A percentile compares a stretch with the other conserved stretches of the same genome.
Evolutionary conservation across 371 early-diverging fungal genomes (phyloP).

Genomic region (Mortierella sp.): DNA sequence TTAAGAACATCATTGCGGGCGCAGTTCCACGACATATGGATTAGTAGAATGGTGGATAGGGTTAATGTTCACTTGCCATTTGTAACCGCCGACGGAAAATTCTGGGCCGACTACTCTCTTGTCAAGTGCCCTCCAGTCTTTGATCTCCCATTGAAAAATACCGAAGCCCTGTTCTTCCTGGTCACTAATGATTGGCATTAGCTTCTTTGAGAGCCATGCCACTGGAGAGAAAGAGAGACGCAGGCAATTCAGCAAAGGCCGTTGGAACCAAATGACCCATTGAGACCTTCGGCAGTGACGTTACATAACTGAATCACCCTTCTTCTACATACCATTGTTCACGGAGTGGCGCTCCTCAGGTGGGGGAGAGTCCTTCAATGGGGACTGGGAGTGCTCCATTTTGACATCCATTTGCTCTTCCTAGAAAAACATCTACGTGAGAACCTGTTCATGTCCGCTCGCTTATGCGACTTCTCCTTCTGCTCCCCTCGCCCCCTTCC

Average conservation of each 20-base stretch:
- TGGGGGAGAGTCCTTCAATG: slow-evolving; percentile 26
- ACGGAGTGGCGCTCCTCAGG: slow-evolving; percentile 40
- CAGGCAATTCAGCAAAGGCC: neutral
- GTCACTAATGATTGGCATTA: slow-evolving; percentile 52
- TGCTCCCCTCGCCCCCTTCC: neutral
- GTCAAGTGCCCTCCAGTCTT: slow-evolving; percentile 64
- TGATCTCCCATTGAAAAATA: slow-evolving; percentile 68
- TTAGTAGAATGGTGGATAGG: neutral
- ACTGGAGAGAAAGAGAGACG: slow-evolving; percentile 15
- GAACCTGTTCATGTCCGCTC: neutral
- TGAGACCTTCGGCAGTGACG: neutral
- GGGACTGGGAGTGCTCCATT: slow-evolving; percentile 25
- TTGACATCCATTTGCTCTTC: slow-evolving; percentile 45
- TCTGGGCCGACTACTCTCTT: slow-evolving; percentile 63
- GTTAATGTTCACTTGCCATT: slow-evolving; percentile 58
- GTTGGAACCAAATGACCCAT: neutral
- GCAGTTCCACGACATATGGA: slow-evolving; percentile 4
- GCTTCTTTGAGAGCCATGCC: slow-evolving; percentile 42
- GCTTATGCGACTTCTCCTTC: too few relatives aligned
- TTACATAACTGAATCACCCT: neutral
- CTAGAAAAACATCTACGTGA: slow-evolving; percentile 11
- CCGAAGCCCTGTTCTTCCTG: slow-evolving; percentile 60
- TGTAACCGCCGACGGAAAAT: slow-evolving; percentile 67
- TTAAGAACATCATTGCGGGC: neutral
- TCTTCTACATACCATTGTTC: slow-evolving; percentile 37